Base-by-base conservation (phyloP, 371 early-diverging fungal genomes). In the Quaeritorhiza haematococci region DNA sequence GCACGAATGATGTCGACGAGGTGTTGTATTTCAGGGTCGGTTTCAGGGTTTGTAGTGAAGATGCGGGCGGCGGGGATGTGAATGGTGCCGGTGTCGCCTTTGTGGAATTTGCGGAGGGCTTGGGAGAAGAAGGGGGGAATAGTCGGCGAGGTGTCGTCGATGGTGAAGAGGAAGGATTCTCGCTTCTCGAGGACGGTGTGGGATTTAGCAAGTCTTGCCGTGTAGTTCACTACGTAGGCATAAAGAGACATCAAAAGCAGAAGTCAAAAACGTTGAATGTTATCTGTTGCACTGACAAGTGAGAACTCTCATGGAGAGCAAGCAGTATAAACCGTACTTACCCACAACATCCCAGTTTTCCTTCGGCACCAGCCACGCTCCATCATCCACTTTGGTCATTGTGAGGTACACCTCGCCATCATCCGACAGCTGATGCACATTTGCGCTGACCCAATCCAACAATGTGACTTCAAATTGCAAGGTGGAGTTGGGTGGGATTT, bases 401-500 rank as follows among this genome's bases (percentile, higher is more conserved):
- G 44, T 53, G 13, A 63, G 7, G n/a, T 44, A 47, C 1, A 63
- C 58, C 4, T 45, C 28, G 6, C 63, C 63, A 32, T 59, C 63
- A 8, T 19, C 15, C 7, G 55, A 35, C 29, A 59, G 50, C n/a
- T 47, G 30, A 49, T 56, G 44, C 21, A 49, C 58, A 28, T 49
- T 59, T 26, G 21, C 26, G 7, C 10, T 10, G 23, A 23, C 27
- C 45, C 58, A 58, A n/a, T 56, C 60, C 10, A 74, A 19, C 8
- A 78, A 45, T 57, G 73, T 71, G 26, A 78, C 63, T 43, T 69
- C 73, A 55, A 78, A 82, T 28, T 59, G 29, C 10, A 79, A 58
- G 2, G 72, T 67, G 3, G 82, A 63, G 35, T 72, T 68, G n/a
- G 72, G 66, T 27, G 78, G 75, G 33, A 82, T 73, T 15, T 54